Evolutionary conservation across 208 protist genomes (phyloP), one percentile per base, ranked within the genome.

Genomic region (Wallacemonas collosoma): DNA sequence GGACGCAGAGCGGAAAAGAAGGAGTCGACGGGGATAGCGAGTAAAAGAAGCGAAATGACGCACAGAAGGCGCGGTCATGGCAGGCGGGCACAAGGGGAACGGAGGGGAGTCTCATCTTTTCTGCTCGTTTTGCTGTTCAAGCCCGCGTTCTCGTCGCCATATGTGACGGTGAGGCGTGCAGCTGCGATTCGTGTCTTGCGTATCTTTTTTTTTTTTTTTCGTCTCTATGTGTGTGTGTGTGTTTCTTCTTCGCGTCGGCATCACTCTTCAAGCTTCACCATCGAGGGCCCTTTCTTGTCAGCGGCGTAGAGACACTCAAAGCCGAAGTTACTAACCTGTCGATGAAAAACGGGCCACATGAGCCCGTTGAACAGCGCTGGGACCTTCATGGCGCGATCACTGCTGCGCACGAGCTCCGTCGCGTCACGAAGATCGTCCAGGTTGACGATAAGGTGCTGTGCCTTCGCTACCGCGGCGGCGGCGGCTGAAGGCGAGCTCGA

Each of bases 271-370:
- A 58, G 44, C 64, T 68, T 71, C 66, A 71, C 66, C n/a, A 53
- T 26, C 0, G 53, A 40, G 2, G 48, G 51, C 38, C 55, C 60
- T 3, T 67, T 53, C 67, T 68, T 69, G 51, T 71, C 67, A 5
- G 61, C 57, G 15, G 68, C 48, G 57, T 73, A 73, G 51, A 73
- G 50, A 9, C 57, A 63, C 43, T 65, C 56, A 36, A 44, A 65
- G 36, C 68, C 69, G 50, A 68, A 48, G 53, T 48, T 11, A 38
- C 45, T 68, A 12, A 36, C 60, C 39, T 58, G 55, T n/a, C 53
- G 17, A 7, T 17, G 71, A 66, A 86, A 63, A 8, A 80, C 51
- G 2, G 84, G 84, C 85, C 86, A 91, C 67, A 90, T 47, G 6
- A 80, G 53, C 3, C 85, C 86, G 56, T 72, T 81, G 50, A 75